Base-by-base conservation (phyloP, 257 asterid genomes). In the Cinchona pubescens region DNA sequence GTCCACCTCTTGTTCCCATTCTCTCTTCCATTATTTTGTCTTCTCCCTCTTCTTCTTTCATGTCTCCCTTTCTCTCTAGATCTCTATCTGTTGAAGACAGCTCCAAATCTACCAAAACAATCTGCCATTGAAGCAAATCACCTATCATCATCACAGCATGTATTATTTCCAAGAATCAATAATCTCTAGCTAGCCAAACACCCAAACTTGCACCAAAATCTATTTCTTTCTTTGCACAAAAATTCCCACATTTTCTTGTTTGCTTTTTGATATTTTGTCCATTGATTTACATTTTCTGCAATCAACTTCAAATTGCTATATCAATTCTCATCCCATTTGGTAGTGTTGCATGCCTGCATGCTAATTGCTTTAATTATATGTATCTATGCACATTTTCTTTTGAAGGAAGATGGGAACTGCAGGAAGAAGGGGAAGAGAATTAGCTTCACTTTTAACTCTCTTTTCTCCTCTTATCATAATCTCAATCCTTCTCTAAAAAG, bases 271-370 rank as follows among this genome's bases (percentile, higher is more conserved):
- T 34, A 63, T 19, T 34, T 0, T 43, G 1, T 48, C 34, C 21
- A 45, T 73, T 72, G 60, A 59, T 59, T 51, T 67, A n/a, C 38
- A 75, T 69, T 51, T 14, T 18, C 61, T 73, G 65, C 23, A 40
- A 14, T 60, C 55, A 63, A 18, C 45, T 63, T 63, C 45, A 63
- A n/a, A 34, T 63, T 35, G 15, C n/a, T 63, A 59, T 35, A 55
- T 67, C 8, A 53, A 21, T 59, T 30, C 38, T 29, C 34, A 56
- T 59, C 34, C 65, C 21, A 12, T 12, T 56, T 59, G 71, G 65
- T 67, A 73, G n/a, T 37, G 21, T 69, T 69, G 82, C 71, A 69
- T 68, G 78, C 78, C 58, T 88, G 92, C 92, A 87, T 87, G 96
- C 76, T 79, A 67, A 67, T 77, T 59, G 1, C 48, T 37, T 9